Conservation (phyloP, 805 yeast species). For the Candida hispaniensis region DNA sequence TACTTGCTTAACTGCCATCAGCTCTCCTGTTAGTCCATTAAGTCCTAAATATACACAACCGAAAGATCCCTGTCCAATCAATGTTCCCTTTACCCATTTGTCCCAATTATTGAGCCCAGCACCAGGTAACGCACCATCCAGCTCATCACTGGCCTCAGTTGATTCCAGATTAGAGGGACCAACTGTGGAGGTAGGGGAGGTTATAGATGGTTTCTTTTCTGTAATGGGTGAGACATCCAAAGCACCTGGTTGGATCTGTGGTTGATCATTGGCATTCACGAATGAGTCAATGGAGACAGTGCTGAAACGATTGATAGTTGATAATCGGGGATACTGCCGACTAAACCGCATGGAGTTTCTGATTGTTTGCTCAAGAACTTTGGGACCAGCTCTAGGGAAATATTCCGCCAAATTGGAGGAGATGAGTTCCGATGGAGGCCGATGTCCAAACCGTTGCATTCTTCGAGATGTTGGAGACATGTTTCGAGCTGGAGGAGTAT, state of each 20-base stretch:
- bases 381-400: slow-evolving; percentile 73
- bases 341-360: slow-evolving; percentile 77
- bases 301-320: slow-evolving; percentile 23
- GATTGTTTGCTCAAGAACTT: slow-evolving; percentile 65
- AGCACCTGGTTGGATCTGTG: slow-evolving; percentile 19
- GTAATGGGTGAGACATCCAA: slow-evolving; percentile 2
- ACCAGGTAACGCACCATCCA: neutral
- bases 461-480: slow-evolving; percentile 8
- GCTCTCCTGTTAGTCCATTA: slow-evolving; percentile 84
- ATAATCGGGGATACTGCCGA: slow-evolving; percentile 42
- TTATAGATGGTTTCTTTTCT: slow-evolving; percentile 3
- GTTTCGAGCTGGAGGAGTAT: slow-evolving; percentile 6
- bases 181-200: slow-evolving; percentile 1
- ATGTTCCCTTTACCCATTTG: slow-evolving; percentile 86
- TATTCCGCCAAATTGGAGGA: slow-evolving; percentile 82
- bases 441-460: slow-evolving; percentile 42
- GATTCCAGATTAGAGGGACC: neutral
- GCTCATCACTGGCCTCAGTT: slow-evolving; percentile 6
- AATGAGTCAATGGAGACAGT: slow-evolving; percentile 26
- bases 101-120: no score
- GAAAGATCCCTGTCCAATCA: slow-evolving; percentile 90
- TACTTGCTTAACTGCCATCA: slow-evolving; percentile 96
- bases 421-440: slow-evolving; percentile 89
- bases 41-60: slow-evolving; percentile 89
- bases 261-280: slow-evolving; percentile 22